Conservation (phyloP, 1,284 basidiomycete species). For the Leccinum fallax region DNA sequence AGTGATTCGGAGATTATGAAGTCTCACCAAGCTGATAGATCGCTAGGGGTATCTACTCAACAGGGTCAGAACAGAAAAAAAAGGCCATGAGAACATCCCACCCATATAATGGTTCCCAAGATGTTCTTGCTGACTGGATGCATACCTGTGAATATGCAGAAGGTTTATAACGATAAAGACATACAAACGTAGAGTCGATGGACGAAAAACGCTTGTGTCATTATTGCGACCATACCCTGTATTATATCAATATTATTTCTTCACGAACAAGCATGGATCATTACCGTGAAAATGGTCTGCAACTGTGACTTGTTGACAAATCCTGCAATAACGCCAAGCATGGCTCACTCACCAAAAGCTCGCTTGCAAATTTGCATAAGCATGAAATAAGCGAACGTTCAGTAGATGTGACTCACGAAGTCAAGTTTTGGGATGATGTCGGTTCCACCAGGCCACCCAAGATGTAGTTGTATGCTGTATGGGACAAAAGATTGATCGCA, state of each 20-base stretch:
- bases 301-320: constrained; percentile 1
- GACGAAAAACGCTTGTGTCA: constrained; percentile 19
- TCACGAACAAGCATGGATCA: too few relatives aligned
- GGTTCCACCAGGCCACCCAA: neutral
- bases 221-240: constrained; percentile 10
- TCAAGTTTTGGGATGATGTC: neutral
- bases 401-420: neutral
- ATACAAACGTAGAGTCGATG: constrained; percentile 18
- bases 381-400: neutral
- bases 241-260: neutral
- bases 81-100: neutral
- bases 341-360: constrained; percentile 2
- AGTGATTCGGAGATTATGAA: too few relatives aligned
- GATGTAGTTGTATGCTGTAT: constrained; percentile 1
- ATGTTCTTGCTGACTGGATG: constrained; percentile 16
- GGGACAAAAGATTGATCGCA: neutral
- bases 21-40: too few relatives aligned
- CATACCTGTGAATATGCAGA: neutral
- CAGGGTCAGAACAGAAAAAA: neutral
- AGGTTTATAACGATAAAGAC: neutral
- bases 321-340: neutral
- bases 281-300: constrained; percentile 1
- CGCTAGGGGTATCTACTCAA: constrained; percentile 6
- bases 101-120: constrained; percentile 6
- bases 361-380: neutral